phyloP scores from a whole-genome alignment of 2,329 filamentous ascomycete genomes.

The Talaromyces sp. region DNA sequence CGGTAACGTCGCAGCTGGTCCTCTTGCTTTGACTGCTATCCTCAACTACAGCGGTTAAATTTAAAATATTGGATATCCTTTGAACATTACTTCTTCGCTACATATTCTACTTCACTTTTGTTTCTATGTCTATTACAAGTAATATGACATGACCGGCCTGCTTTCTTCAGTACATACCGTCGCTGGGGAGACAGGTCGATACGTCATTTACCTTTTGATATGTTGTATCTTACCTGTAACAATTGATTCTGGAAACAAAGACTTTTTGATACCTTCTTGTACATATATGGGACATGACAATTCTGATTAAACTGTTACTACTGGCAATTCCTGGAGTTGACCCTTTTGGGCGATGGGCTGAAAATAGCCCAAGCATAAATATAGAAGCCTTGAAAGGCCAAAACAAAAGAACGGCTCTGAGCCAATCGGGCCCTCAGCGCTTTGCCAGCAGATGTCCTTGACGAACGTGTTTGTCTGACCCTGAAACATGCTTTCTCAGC shows the following conservation, averaged over 20 bases:
- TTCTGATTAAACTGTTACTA: conserved; percentile 1
- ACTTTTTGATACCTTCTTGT: conserved; percentile 12
- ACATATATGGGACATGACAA: conserved; percentile 12
- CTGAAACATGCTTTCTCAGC: neutral
- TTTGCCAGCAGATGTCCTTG: neutral
- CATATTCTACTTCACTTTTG: conserved; percentile 10
- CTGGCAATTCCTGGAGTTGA: neutral
- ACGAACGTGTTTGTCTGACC: neutral
- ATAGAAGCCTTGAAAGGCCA: neutral
- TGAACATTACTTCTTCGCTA: conserved; percentile 6
- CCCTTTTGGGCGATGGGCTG: neutral
- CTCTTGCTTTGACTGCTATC: conserved; percentile 32
- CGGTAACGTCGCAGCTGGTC: conserved; percentile 25
- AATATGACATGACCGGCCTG: conserved; percentile 3
- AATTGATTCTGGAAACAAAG: conserved; percentile 14
- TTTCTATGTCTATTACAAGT: conserved; percentile 5
- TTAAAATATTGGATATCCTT: neutral
- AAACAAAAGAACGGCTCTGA: neutral
- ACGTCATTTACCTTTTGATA: neutral
- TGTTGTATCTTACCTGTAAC: conserved; percentile 12
- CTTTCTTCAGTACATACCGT: neutral
- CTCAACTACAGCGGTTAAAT: conserved; percentile 29
- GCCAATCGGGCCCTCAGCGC: neutral
- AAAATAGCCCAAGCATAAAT: neutral
- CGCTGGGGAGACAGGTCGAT: neutral